Base-by-base conservation (phyloP, 208 protist genomes). In the Acanthamoeba castellanii region DNA sequence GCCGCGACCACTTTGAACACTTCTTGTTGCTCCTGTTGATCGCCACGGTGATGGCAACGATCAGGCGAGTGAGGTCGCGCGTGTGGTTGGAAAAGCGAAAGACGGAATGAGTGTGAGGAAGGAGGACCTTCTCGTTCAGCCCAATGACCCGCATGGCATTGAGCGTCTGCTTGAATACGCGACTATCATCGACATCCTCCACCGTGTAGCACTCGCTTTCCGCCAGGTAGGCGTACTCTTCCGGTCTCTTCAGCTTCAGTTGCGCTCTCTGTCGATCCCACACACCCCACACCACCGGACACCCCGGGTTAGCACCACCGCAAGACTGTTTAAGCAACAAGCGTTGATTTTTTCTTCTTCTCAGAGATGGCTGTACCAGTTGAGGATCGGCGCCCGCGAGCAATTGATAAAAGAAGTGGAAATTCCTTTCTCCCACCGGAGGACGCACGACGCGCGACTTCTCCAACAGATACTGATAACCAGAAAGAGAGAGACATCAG, bases 391-490 rank as follows among this genome's bases (percentile, higher is more conserved):
- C 2, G 72, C 84, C 94, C 25, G 2, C 55, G 47, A 82, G 47
- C 11, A 95, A 52, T 96, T 99, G 98, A 95, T 99, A 99, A 92
- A 99, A 99, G 74, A 99, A 98, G 95, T 99, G 99, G 95, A 98
- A 99, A 95, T 99, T 99, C 47, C 98, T 96, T 97, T 99, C 99
- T 13, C 98, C 98, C 37, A 94, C 68, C 22, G 68, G 14, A 6
- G 94, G 96, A 30, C 55, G 11, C 7, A 96, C 70, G 9, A 97
- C 47, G 20, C 96, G 89, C 18, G 95, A 96, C 82, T 97, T 97
- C 57, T 96, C 95, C 3, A 96, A 37, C 13, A 93, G 68, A 22
- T 93, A 72, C 37, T 42, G 37, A 42, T 42, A 42, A 42, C 37
- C 37, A 42, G 37, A 42, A 42, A 42, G 2, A 42, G 37, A 42